Evolutionary conservation across 495 filamentous ascomycete genomes (phyloP).

Genomic region (Haplographium delicatum): DNA sequence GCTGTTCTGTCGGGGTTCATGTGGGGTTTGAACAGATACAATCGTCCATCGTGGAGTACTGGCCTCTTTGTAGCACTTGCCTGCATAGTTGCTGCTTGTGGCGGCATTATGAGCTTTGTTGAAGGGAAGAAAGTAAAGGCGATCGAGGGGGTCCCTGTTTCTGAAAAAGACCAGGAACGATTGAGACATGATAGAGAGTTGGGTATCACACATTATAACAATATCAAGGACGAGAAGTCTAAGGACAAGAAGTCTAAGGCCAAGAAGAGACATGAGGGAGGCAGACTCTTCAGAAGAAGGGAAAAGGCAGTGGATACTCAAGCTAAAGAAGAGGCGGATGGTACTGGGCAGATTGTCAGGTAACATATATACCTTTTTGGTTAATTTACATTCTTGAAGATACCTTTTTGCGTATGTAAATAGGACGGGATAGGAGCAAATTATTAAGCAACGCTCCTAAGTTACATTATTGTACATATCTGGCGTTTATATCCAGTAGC

Average conservation of each 20-base stretch:
- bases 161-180: slow-evolving; percentile 38
- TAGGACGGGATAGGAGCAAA: too few species aligned
- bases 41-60: slow-evolving; percentile 31
- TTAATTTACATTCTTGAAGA: slow-evolving; percentile 3
- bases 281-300: slow-evolving; percentile 14
- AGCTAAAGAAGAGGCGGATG: slow-evolving; percentile 11
- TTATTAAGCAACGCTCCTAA: too few species aligned
- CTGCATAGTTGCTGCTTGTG: slow-evolving; percentile 61
- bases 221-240: slow-evolving; percentile 46
- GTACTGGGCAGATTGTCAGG: slow-evolving; percentile 9
- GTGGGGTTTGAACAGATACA: slow-evolving; percentile 70
- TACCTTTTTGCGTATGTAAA: slow-evolving; percentile 5
- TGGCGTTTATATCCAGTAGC: too few species aligned
- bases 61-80: slow-evolving; percentile 65
- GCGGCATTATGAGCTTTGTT: slow-evolving; percentile 60
- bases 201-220: slow-evolving; percentile 49
- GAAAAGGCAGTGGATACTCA: background rate
- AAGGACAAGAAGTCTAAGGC: slow-evolving; percentile 34
- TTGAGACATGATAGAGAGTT: slow-evolving; percentile 41
- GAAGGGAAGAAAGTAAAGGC: slow-evolving; percentile 62
- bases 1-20: slow-evolving; percentile 64
- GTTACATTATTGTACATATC: too few species aligned
- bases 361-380: slow-evolving; percentile 6
- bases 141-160: slow-evolving; percentile 56
- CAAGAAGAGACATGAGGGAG: background rate